Evolutionary conservation across 345 rosid genomes (phyloP).

Genomic region (Salix dunnii): DNA sequence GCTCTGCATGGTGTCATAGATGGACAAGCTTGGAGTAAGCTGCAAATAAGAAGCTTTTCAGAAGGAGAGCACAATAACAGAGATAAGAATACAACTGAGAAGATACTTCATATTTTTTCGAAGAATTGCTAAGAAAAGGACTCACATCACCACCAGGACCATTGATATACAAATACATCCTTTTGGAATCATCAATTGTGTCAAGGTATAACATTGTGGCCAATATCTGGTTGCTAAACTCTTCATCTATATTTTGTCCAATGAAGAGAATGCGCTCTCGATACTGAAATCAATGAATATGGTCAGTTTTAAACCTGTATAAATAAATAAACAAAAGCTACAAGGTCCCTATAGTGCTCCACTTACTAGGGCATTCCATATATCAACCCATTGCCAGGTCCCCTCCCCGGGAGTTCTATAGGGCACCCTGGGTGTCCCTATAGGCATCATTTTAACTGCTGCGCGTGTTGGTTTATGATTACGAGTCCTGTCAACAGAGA

Average conservation of each 20-base stretch:
- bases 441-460: conserved; percentile 70
- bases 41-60: conserved; percentile 29
- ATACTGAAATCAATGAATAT: conserved; percentile 54
- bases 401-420: conserved; percentile 72
- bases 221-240: conserved; percentile 83
- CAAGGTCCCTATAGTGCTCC: not conserved
- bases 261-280: conserved; percentile 82
- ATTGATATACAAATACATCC: conserved; percentile 60
- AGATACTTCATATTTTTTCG: not conserved
- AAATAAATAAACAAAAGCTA: not conserved
- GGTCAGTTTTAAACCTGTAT: conserved; percentile 7
- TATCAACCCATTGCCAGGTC: conserved; percentile 87
- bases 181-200: conserved; percentile 62
- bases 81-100: conserved; percentile 3
- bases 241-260: conserved; percentile 72
- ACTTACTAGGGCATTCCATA: conserved; percentile 89
- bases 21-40: conserved; percentile 80
- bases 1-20: conserved; percentile 84
- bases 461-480: conserved; percentile 48
- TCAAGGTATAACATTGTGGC: conserved; percentile 94
- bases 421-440: conserved; percentile 73
- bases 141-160: conserved; percentile 94
- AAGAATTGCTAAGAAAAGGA: conserved; percentile 14
- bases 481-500: conserved; percentile 30
- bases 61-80: conserved; percentile 1